Percentiles rank a stretch among this genome's conserved stretches.
Conservation (phyloP, 371 early-diverging fungal genomes). For the Blastocladiella emersonii region DNA sequence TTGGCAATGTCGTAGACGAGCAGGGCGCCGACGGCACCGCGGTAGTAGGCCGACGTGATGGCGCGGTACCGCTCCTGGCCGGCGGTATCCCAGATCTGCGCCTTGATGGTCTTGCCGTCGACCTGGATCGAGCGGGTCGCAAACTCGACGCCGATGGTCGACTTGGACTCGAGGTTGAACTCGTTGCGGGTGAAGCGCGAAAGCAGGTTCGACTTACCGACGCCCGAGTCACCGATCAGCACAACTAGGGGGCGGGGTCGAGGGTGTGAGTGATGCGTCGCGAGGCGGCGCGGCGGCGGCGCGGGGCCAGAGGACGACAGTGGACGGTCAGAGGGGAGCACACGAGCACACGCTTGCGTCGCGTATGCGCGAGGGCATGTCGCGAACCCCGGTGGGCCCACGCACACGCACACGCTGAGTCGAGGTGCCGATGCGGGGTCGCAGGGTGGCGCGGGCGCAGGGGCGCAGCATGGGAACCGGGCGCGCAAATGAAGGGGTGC, state of each 20-base stretch:
- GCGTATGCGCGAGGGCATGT: too few relatives aligned
- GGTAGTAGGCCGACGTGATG: conserved; percentile 87
- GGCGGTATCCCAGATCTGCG: conserved; percentile 99
- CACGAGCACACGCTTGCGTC: too few relatives aligned
- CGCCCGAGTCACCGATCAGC: conserved; percentile 98
- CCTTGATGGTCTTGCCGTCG: conserved; percentile 93
- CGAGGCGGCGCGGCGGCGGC: too few relatives aligned
- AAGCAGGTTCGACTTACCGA: conserved; percentile 98
- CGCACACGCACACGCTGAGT: too few relatives aligned
- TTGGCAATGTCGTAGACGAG: conserved; percentile 98
- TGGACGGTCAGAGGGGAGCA: too few relatives aligned
- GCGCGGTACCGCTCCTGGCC: conserved; percentile 84
- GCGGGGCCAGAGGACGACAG: too few relatives aligned
- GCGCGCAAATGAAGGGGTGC: too few relatives aligned
- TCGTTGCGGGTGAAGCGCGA: conserved; percentile 95
- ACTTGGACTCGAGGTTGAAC: conserved; percentile 93
- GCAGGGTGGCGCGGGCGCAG: too few relatives aligned
- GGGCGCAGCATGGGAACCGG: too few relatives aligned
- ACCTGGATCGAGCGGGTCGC: conserved; percentile 95
- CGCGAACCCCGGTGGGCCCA: too few relatives aligned
- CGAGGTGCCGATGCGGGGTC: too few relatives aligned
- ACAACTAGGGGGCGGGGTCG: conserved; percentile 60
- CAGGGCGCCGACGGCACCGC: conserved; percentile 98
- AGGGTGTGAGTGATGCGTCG: too few relatives aligned
- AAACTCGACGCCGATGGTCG: conserved; percentile 99